Conservation (phyloP, 2,329 filamentous ascomycete species). For the Aspergillus sergii region DNA sequence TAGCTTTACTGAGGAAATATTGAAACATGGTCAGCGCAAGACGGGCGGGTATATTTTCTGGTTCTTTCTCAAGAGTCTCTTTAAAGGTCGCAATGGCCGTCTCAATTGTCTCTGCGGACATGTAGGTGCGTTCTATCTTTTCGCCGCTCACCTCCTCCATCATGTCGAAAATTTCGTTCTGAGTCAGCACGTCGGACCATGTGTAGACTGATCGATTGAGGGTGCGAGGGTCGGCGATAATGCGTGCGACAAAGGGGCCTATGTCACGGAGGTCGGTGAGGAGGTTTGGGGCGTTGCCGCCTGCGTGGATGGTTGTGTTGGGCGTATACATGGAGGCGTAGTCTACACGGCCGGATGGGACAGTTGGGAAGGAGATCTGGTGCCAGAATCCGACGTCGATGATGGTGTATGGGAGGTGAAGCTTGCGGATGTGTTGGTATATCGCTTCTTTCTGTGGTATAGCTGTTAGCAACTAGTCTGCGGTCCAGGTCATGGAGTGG, state of each 20-base stretch:
- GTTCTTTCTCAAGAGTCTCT: neutral
- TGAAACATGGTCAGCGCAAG: conserved; percentile 22
- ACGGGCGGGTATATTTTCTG: neutral
- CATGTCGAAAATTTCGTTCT: neutral
- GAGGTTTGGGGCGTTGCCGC: neutral
- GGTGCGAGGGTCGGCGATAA: neutral
- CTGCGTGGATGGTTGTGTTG: neutral
- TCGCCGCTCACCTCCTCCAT: neutral
- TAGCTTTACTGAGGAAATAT: conserved; percentile 43
- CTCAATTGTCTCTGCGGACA: neutral
- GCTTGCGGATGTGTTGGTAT: conserved; percentile 46
- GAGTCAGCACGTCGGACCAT: neutral
- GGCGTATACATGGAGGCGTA: neutral
- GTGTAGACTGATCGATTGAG: neutral
- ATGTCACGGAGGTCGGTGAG: neutral
- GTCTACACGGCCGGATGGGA: conserved; percentile 32
- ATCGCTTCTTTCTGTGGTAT: conserved; percentile 49
- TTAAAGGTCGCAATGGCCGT: neutral
- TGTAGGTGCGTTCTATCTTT: neutral
- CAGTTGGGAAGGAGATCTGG: conserved; percentile 42
- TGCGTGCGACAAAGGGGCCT: neutral
- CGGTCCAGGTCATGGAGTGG: accelerated
- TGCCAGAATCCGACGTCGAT: conserved; percentile 60
- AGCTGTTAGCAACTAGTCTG: neutral
- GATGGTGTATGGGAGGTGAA: conserved; percentile 53